A percentile compares a stretch with the other conserved stretches of the same genome.
Evolutionary conservation across 2,329 filamentous ascomycete species (phyloP).

Genomic region (Neonectria magnoliae): DNA sequence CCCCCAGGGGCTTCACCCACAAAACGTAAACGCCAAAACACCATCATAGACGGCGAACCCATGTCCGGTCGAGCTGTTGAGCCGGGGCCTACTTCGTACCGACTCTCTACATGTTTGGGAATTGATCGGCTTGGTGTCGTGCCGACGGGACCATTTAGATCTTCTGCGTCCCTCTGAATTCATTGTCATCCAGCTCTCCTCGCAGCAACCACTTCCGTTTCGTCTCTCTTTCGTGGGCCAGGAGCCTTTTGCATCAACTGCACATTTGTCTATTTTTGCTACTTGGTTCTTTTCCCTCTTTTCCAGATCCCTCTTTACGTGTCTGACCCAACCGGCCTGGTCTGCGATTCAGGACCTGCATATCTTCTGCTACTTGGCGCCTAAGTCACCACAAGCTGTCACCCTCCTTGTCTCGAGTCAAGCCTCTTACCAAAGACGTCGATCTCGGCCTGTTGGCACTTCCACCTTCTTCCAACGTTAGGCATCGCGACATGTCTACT

Average conservation of each 20-base stretch:
- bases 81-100: background rate
- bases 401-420: constrained; percentile 10
- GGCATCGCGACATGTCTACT: constrained; percentile 35
- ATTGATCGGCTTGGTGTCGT: constrained; percentile 21
- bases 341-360: constrained; percentile 13
- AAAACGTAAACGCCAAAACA: constrained; percentile 14
- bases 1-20: constrained; percentile 8
- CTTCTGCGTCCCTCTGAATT: constrained; percentile 13
- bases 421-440: background rate
- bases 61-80: constrained; percentile 4
- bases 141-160: constrained; percentile 25
- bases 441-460: background rate
- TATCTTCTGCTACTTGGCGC: constrained; percentile 7
- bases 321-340: constrained; percentile 15
- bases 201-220: constrained; percentile 1
- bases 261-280: constrained; percentile 2
- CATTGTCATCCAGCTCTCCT: background rate
- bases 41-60: background rate
- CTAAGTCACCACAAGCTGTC: constrained; percentile 4
- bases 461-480: background rate
- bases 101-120: constrained; percentile 18
- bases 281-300: background rate
- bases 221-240: constrained; percentile 8
- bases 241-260: constrained; percentile 15
- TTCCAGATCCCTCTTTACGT: background rate